A percentile compares a stretch with the other conserved stretches of the same genome.
Evolutionary conservation across 2,329 filamentous ascomycete species (phyloP).

Genomic region (Colletotrichum tropicicola): DNA sequence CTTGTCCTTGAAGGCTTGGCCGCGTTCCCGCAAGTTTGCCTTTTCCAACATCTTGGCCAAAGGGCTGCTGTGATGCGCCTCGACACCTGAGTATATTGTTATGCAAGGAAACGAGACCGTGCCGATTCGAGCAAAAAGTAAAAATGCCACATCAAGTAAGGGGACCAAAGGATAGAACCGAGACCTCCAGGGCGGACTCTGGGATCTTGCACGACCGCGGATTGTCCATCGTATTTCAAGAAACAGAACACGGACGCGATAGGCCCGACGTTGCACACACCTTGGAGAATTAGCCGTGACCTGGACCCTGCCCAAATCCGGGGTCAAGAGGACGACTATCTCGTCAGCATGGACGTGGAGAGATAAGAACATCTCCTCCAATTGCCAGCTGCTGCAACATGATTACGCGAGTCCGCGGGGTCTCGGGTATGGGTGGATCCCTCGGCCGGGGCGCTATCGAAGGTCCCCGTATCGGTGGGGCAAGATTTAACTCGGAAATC

Average conservation of each 20-base stretch:
- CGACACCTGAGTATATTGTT: not conserved
- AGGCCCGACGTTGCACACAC: not conserved
- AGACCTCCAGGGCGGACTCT: not conserved
- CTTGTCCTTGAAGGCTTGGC: slow-evolving; percentile 1
- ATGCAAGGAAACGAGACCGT: not conserved
- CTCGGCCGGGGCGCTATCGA: not conserved
- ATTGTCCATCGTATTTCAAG: not conserved
- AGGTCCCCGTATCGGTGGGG: not conserved
- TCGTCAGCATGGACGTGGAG: not conserved
- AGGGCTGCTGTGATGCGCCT: not conserved
- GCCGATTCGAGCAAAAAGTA: not conserved
- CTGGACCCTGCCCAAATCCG: not conserved
- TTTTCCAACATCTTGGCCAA: not conserved
- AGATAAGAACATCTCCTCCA: not conserved
- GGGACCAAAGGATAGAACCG: not conserved
- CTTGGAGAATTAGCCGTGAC: not conserved
- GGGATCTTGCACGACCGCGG: not conserved
- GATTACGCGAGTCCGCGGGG: not conserved
- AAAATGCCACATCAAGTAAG: not conserved
- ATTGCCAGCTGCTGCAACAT: not conserved
- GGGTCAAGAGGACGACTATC: not conserved
- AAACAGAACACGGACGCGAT: not conserved
- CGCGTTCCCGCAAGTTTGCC: not conserved
- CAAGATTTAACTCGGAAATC: not conserved
- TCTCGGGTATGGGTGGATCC: not conserved